phyloP scores from a whole-genome alignment of 495 filamentous ascomycete genomes.

The Trichoderma gamsii region DNA sequence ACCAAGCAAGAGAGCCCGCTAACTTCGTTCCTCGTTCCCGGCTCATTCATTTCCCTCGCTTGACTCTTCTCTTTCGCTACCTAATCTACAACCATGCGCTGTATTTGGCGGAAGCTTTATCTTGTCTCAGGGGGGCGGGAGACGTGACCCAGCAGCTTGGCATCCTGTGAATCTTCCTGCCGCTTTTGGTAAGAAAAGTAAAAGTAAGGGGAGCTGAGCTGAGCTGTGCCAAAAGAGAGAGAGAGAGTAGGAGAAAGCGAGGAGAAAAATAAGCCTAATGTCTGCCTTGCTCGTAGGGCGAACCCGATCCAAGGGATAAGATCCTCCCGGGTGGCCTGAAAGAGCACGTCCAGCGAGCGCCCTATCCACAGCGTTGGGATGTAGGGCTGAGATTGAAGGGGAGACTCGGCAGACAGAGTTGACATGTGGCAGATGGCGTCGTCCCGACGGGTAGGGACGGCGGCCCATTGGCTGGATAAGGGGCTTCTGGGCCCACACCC shows the following conservation, averaged over 20 bases:
- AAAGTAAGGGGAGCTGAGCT: no score
- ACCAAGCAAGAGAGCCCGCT: not conserved
- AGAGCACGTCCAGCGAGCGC: not conserved
- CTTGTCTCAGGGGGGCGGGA: not conserved
- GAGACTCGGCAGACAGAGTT: conserved; percentile 3
- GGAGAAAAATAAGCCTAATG: not conserved
- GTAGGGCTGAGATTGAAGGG: conserved; percentile 9
- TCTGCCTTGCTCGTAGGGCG: not conserved
- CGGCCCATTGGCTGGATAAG: not conserved
- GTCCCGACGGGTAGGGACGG: conserved; percentile 11
- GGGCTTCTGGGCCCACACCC: not conserved
- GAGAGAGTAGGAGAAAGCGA: no score
- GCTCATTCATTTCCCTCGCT: not conserved
- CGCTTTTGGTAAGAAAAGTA: not conserved
- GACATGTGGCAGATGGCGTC: conserved; percentile 14
- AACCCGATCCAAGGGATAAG: conserved; percentile 13
- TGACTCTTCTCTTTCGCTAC: not conserved
- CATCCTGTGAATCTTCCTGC: not conserved
- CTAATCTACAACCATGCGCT: not conserved
- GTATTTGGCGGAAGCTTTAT: not conserved
- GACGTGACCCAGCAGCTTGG: not conserved
- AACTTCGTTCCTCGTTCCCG: not conserved
- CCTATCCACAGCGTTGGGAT: conserved; percentile 14
- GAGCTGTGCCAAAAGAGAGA: no score
- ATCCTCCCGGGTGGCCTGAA: not conserved